Evolutionary conservation across 202 grass and related monocot genomes (phyloP).

Genomic region (Panicum hallii): DNA sequence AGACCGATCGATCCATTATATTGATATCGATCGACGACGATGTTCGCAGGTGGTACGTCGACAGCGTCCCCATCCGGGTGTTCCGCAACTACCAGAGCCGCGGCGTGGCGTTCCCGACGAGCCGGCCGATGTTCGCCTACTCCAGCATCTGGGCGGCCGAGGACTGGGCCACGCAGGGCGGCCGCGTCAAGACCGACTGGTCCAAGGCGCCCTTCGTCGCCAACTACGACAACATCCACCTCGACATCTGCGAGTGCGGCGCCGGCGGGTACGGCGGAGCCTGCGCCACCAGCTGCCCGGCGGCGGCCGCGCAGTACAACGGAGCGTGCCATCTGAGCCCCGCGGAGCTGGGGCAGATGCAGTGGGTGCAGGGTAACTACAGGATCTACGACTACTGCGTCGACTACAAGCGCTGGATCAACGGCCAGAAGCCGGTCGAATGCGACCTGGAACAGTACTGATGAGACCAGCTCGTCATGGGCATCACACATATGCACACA

Average conservation of each 20-base stretch:
- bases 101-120: constrained; percentile 58
- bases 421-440: constrained; percentile 40
- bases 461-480: background rate
- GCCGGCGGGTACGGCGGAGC: background rate
- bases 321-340: constrained; percentile 35
- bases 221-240: constrained; percentile 47
- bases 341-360: constrained; percentile 41
- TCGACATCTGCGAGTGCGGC: constrained; percentile 52
- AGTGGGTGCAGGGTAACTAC: constrained; percentile 38
- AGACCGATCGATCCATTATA: background rate
- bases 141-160: constrained; percentile 83
- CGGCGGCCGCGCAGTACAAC: background rate
- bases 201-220: constrained; percentile 63
- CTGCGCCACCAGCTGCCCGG: constrained; percentile 28
- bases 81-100: constrained; percentile 67
- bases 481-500: too few relatives aligned
- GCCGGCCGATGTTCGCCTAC: constrained; percentile 56
- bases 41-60: constrained; percentile 68
- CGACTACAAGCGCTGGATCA: constrained; percentile 43
- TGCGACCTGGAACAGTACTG: constrained; percentile 49
- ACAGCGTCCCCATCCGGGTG: constrained; percentile 56
- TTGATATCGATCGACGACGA: background rate
- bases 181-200: constrained; percentile 79
- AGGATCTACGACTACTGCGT: constrained; percentile 64
- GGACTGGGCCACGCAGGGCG: constrained; percentile 77